These are phyloP conservation scores for Tuber calosporum DNA, from an alignment of 495 filamentous ascomycete species.

Conservation along the genomic window DNA sequence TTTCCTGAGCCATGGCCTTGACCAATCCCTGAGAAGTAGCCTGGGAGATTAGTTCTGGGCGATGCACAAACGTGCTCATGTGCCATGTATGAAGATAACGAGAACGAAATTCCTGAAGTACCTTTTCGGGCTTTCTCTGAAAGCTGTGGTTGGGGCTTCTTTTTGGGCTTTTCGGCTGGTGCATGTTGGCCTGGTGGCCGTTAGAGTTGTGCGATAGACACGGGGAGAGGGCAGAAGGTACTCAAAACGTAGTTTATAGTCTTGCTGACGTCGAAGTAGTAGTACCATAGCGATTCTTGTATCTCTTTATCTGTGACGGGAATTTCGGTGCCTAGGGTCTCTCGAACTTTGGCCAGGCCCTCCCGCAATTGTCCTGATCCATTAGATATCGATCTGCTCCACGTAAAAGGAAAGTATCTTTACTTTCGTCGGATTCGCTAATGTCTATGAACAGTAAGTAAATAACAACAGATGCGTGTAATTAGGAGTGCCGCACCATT, in stretches of 20 bases:
- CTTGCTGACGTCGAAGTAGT: slow-evolving; percentile 88
- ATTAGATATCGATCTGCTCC: slow-evolving; percentile 11
- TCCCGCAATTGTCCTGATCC: slow-evolving; percentile 50
- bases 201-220: not conserved
- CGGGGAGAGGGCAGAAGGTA: slow-evolving; percentile 40
- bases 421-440: slow-evolving; percentile 57
- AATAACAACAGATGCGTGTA: slow-evolving; percentile 10
- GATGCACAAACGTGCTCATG: slow-evolving; percentile 25
- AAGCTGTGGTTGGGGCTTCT: slow-evolving; percentile 34
- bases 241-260: slow-evolving; percentile 68
- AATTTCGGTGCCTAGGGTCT: slow-evolving; percentile 50
- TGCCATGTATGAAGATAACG: slow-evolving; percentile 6
- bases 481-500: slow-evolving; percentile 12
- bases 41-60: slow-evolving; percentile 28
- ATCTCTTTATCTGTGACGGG: slow-evolving; percentile 62
- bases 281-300: slow-evolving; percentile 86
- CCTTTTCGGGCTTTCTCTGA: slow-evolving; percentile 30
- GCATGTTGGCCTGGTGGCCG: slow-evolving; percentile 36
- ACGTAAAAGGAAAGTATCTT: not conserved
- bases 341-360: slow-evolving; percentile 52
- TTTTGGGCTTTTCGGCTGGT: slow-evolving; percentile 37
- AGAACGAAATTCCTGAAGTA: slow-evolving; percentile 18
- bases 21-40: slow-evolving; percentile 34
- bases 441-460: slow-evolving; percentile 44
- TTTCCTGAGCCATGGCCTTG: slow-evolving; percentile 41